phyloP scores from a whole-genome alignment of 2,329 filamentous ascomycete genomes.

The Endocalyx cinctus region DNA sequence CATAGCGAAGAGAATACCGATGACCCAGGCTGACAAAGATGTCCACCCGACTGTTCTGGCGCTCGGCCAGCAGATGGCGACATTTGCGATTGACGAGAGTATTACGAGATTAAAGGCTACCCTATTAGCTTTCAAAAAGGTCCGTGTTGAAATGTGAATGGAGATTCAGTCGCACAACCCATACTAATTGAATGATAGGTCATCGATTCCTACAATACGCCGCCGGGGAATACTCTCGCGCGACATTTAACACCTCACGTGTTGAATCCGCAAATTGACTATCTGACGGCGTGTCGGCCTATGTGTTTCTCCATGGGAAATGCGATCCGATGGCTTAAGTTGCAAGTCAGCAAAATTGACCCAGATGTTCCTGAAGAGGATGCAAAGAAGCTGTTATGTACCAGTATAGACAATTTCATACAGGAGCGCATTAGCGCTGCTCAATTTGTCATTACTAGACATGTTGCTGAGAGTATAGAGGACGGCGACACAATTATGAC shows the following conservation, averaged over 20 bases:
- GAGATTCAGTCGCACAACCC: background rate
- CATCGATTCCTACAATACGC: constrained; percentile 88
- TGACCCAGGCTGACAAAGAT: constrained; percentile 62
- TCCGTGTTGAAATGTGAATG: constrained; percentile 28
- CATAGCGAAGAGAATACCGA: constrained; percentile 54
- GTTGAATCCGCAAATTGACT: constrained; percentile 92
- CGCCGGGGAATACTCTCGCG: constrained; percentile 75
- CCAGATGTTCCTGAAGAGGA: constrained; percentile 76
- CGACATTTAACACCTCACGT: constrained; percentile 89
- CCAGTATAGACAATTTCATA: constrained; percentile 84
- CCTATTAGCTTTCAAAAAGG: constrained; percentile 82
- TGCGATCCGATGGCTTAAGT: constrained; percentile 89
- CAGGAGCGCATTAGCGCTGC: constrained; percentile 85
- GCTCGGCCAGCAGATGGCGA: constrained; percentile 84
- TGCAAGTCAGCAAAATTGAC: constrained; percentile 85
- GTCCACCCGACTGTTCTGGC: constrained; percentile 84
- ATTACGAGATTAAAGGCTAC: constrained; percentile 85
- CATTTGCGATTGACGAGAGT: constrained; percentile 84
- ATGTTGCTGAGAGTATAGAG: constrained; percentile 69
- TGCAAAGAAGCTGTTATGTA: constrained; percentile 73
- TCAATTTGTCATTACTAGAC: constrained; percentile 77
- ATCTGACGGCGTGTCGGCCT: constrained; percentile 87
- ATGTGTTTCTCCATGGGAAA: constrained; percentile 97
- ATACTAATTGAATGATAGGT: constrained; percentile 50
- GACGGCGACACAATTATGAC: constrained; percentile 80